Evolutionary conservation across 495 filamentous ascomycete genomes (phyloP), one percentile per base, ranked within the genome.

Genomic region (Penicillium cosmopolitanum): DNA sequence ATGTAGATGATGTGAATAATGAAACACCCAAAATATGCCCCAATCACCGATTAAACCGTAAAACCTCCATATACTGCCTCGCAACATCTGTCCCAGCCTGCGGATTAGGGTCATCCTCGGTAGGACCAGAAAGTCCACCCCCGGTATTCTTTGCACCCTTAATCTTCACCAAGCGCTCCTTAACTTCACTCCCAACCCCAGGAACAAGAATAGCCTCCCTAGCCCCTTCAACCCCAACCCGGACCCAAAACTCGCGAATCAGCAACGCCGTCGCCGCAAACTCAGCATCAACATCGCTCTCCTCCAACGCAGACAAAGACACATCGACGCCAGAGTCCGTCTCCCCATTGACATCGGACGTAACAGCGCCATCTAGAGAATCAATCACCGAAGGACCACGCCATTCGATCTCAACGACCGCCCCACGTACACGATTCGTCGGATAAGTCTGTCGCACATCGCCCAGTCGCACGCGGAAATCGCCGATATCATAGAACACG

Each of bases 41-140:
- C 15, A 42, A 33, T 33, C 59, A 80, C 44, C 78, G 73, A 61
- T 80, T 79, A 53, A 80, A 79, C 43, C 78, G 67, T 53, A 79
- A 67, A 35, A 79, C 74, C 67, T 80, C 77, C 78, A 79, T 78
- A 58, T 74, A 79, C 59, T 80, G 78, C 57, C 77, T 75, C 15
- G 78, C 78, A 58, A 78, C 56, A 73, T 80, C 78, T 23, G 71
- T 68, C 4, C 77, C 78, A 51, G 75, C 72, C 51, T 69, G 54
- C n/a, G 71, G 66, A 66, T 80, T 73, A 18, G 66, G 60, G 50
- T 76, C 58, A 42, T 65, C 72, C 36, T 73, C 73, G 16, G 69
- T 66, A 36, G 51, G 46, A 55, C 31, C 38, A 48, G 51, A 15
- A n/a, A 19, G 15, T 15, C 13, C 42, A 44, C 16, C n/a, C 16